These are phyloP conservation scores for Xylaria multiplex DNA, from an alignment of 2,329 filamentous ascomycete genomes.

Conservation along the genomic window DNA sequence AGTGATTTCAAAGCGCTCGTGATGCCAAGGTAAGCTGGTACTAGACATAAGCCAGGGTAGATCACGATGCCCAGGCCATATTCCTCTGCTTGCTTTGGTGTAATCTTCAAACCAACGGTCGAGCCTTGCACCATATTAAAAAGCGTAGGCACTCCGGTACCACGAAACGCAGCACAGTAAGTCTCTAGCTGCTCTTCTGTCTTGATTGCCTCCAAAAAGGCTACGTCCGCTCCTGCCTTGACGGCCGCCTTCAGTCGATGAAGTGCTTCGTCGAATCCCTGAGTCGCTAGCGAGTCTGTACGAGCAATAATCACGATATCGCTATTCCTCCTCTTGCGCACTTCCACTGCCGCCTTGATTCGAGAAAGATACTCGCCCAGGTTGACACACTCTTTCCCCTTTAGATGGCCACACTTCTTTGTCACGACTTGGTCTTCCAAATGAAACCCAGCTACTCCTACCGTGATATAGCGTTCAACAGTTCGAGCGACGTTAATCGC, in stretches of 20 bases:
- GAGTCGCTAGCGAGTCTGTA: constrained; percentile 62
- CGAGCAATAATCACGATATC: constrained; percentile 69
- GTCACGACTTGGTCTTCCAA: constrained; percentile 51
- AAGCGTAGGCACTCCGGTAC: constrained; percentile 16
- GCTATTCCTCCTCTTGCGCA: constrained; percentile 52
- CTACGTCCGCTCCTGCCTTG: constrained; percentile 60
- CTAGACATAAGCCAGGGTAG: constrained; percentile 16
- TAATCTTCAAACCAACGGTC: constrained; percentile 13
- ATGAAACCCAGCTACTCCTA: constrained; percentile 47
- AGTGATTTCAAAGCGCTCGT: constrained; percentile 17
- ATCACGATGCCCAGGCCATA: constrained; percentile 19
- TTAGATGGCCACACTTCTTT: constrained; percentile 53
- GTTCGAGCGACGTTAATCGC: constrained; percentile 64
- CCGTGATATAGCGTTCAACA: constrained; percentile 45
- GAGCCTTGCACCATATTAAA: constrained; percentile 27
- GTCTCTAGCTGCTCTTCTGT: constrained; percentile 48
- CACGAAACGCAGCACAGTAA: constrained; percentile 19
- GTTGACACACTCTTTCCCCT: constrained; percentile 49
- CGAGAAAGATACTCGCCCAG: constrained; percentile 44
- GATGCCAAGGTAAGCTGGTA: constrained; percentile 21
- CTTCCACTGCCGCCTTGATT: constrained; percentile 48
- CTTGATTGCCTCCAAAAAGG: constrained; percentile 62
- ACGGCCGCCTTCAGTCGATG: constrained; percentile 56
- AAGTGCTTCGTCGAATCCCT: constrained; percentile 61
- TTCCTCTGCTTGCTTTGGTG: constrained; percentile 17